Conservation (phyloP, 129 eudicot species). For the Tagetes patula region DNA sequence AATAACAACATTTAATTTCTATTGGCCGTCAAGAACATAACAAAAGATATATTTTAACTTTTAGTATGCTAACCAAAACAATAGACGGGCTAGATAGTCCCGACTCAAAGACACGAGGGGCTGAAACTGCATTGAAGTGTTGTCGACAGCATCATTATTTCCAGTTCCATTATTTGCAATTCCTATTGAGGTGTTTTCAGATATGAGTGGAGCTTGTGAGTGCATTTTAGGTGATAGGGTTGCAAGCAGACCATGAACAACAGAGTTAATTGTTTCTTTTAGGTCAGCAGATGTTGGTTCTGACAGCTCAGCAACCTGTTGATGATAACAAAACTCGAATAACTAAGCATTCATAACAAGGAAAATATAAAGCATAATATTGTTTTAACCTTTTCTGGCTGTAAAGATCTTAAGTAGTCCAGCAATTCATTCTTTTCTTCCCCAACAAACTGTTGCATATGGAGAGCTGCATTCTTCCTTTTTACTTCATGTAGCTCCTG, state of each 20-base stretch:
- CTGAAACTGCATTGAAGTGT: conserved; percentile 85
- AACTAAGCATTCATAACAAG: not conserved
- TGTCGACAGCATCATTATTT: conserved; percentile 67
- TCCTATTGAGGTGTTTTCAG: conserved; percentile 58
- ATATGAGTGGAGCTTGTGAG: conserved; percentile 64
- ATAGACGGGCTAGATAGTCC: conserved; percentile 87
- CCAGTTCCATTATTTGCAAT: conserved; percentile 42
- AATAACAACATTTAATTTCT: not conserved
- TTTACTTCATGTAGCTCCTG: conserved; percentile 89
- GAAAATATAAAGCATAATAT: not conserved
- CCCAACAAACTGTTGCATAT: conserved; percentile 99
- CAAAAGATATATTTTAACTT: not conserved
- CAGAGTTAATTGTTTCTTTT: conserved; percentile 72
- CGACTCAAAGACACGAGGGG: conserved; percentile 78
- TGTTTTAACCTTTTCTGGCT: conserved; percentile 79
- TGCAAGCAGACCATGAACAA: conserved; percentile 95
- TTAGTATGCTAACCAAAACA: conserved; percentile 65
- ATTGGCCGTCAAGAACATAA: not conserved
- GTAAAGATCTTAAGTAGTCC: conserved; percentile 85
- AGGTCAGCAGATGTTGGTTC: conserved; percentile 84
- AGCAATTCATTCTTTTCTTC: conserved; percentile 90
- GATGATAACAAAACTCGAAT: not conserved
- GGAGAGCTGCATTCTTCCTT: conserved; percentile 92
- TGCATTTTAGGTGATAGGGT: conserved; percentile 96
- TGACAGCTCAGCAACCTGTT: conserved; percentile 93